Conservation (phyloP, 805 yeast genomes). For the Yarrowia yakushimensis region DNA sequence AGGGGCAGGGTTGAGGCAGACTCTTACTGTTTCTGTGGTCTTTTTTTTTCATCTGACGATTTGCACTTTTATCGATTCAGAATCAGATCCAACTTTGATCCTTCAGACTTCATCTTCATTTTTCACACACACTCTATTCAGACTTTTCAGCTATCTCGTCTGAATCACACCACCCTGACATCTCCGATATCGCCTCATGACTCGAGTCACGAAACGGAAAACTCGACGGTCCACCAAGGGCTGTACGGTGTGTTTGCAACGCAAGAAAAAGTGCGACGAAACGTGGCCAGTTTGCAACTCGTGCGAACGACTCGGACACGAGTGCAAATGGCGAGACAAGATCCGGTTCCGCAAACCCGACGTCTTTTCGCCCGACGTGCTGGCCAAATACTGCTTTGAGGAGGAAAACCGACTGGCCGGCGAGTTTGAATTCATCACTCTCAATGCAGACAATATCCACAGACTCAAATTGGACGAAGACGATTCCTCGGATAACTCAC, state of each 20-base stretch:
- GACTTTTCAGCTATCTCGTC: too few relatives aligned
- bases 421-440: conserved; percentile 15
- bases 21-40: too few relatives aligned
- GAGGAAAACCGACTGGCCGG: neutral
- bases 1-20: too few relatives aligned
- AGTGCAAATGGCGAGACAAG: conserved; percentile 24
- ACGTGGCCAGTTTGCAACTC: conserved; percentile 24
- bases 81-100: too few relatives aligned
- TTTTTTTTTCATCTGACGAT: too few relatives aligned
- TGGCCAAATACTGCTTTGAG: conserved; percentile 13
- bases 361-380: conserved; percentile 1
- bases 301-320: conserved; percentile 14
- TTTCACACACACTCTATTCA: too few relatives aligned
- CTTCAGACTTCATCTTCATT: too few relatives aligned
- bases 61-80: too few relatives aligned
- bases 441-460: conserved; percentile 9
- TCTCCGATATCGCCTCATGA: neutral
- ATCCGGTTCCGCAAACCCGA: conserved; percentile 21
- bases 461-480: neutral
- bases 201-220: conserved; percentile 5
- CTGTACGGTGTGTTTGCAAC: conserved; percentile 16
- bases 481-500: neutral
- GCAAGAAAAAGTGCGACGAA: conserved; percentile 21
- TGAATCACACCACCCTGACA: too few relatives aligned
- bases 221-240: conserved; percentile 20